Percentiles rank a stretch among this genome's conserved stretches.
These are phyloP conservation scores for Phialophora verrucosa DNA, from an alignment of 2,329 filamentous ascomycete species.

Conservation along the genomic window DNA sequence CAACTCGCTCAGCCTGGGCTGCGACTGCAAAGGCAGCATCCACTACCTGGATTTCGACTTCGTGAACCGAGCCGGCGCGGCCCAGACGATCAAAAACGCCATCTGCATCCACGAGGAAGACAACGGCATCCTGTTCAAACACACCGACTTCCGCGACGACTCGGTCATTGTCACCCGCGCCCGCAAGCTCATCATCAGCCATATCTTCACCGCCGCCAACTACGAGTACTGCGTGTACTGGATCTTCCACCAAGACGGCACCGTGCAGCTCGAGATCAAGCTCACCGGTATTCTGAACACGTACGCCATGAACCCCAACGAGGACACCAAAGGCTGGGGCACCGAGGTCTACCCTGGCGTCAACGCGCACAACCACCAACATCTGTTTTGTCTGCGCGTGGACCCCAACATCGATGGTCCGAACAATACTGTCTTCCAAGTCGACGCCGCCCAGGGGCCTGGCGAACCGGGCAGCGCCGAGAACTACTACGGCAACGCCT, in stretches of 20 bases:
- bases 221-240: slow-evolving; percentile 91
- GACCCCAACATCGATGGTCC: slow-evolving; percentile 87
- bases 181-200: slow-evolving; percentile 83
- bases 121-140: slow-evolving; percentile 88
- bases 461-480: slow-evolving; percentile 78
- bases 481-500: slow-evolving; percentile 90
- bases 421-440: slow-evolving; percentile 82
- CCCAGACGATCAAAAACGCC: slow-evolving; percentile 86
- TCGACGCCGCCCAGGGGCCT: slow-evolving; percentile 73
- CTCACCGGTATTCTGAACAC: slow-evolving; percentile 93
- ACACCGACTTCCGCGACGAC: slow-evolving; percentile 90
- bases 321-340: slow-evolving; percentile 85
- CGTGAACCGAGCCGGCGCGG: slow-evolving; percentile 64
- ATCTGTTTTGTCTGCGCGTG: slow-evolving; percentile 88
- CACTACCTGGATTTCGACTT: slow-evolving; percentile 91
- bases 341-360: slow-evolving; percentile 90
- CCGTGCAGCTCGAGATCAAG: slow-evolving; percentile 88
- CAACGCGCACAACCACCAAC: slow-evolving; percentile 95
- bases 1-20: slow-evolving; percentile 54
- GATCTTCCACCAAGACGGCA: slow-evolving; percentile 92
- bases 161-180: slow-evolving; percentile 84
- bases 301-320: slow-evolving; percentile 77
- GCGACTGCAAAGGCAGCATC: slow-evolving; percentile 81
- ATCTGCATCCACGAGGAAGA: slow-evolving; percentile 97
- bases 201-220: slow-evolving; percentile 94